A percentile compares a stretch with the other conserved stretches of the same genome.
Conservation (phyloP, 2,329 filamentous ascomycete species). For the Nectriaceae sp. region DNA sequence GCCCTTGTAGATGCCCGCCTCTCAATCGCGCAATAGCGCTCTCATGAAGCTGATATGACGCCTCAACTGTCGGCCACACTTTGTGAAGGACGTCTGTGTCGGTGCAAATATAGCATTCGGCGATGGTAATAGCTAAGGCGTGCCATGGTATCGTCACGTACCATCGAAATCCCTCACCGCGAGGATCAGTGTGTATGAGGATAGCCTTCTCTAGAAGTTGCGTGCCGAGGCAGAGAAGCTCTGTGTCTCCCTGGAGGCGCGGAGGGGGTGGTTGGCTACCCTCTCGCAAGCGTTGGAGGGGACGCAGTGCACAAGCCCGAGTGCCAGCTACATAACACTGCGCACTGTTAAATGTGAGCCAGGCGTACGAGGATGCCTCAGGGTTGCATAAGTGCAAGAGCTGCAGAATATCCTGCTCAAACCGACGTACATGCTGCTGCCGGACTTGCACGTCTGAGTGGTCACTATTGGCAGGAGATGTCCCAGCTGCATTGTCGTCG, state of each 20-base stretch:
- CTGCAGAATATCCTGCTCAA: constrained; percentile 6
- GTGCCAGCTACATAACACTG: constrained; percentile 13
- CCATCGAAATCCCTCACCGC: constrained; percentile 14
- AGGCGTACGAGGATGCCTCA: constrained; percentile 11
- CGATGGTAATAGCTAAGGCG: constrained; percentile 11
- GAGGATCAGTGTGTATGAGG: constrained; percentile 13
- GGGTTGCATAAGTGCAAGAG: constrained; percentile 15
- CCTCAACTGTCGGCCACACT: constrained; percentile 13
- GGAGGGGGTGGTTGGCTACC: not conserved
- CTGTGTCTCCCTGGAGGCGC: not conserved
- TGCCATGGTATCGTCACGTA: constrained; percentile 12
- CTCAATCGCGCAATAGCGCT: not conserved
- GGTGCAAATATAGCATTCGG: constrained; percentile 12
- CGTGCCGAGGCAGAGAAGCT: constrained; percentile 4
- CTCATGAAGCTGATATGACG: constrained; percentile 9
- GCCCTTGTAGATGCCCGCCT: not conserved
- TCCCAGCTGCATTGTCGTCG: not conserved
- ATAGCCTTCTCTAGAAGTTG: constrained; percentile 6
- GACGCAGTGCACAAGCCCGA: constrained; percentile 5
- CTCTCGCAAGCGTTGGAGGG: not conserved
- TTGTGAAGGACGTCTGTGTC: constrained; percentile 5
- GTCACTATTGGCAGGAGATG: not conserved
- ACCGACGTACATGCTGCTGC: constrained; percentile 3
- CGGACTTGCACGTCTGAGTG: not conserved
- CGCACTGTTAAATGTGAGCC: constrained; percentile 16